Evolutionary conservation across 306 rosid species (phyloP), one percentile per base, ranked within the genome.

Genomic region (Pterocarpus santalinus): DNA sequence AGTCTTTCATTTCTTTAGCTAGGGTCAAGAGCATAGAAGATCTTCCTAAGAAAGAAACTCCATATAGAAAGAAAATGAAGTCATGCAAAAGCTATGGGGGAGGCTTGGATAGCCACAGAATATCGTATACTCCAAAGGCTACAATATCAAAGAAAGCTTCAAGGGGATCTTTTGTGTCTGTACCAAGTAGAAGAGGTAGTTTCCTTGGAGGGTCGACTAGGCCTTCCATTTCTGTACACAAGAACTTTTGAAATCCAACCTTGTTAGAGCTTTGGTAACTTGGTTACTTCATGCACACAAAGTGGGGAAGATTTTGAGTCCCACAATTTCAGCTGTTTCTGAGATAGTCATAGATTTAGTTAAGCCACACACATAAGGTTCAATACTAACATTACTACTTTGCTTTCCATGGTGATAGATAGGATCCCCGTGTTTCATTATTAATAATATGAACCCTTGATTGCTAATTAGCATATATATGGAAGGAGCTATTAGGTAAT

Each of bases 31-130:
- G 86, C 80, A 78, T 89, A 56, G 96, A 88, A 64, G 97, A 95
- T 90, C 87, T 95, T 74, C 87, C 87, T 1, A 95, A 95, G 85
- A 95, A 85, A 81, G 86, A 35, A 3, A 76, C 53, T 79, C 81
- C 84, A 52, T 68, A 39, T 22, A 90, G 78, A 69, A 90, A 82
- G 81, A 93, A 72, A 79, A 81, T 84, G 77, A 92, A 89, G 80
- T 71, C 92, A 85, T 89, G 92, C 89, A 90, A 90, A 81, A 91
- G 90, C 80, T 90, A 71, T 73, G 94, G 76, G n/a, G 92, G 90
- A 49, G 88, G 80, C 13, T 88, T 88, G 80, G 90, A 93, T 65
- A 69, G 76, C 51, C 87, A 84, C 13, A 88, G 63, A 73, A 79
- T 78, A 56, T 71, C 68, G 12, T 82, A 73, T 66, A 49, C 58